A percentile compares a stretch with the other conserved stretches of the same genome.
Evolutionary conservation across 805 yeast genomes (phyloP).

Genomic region (Schwanniomyces polymorphus): DNA sequence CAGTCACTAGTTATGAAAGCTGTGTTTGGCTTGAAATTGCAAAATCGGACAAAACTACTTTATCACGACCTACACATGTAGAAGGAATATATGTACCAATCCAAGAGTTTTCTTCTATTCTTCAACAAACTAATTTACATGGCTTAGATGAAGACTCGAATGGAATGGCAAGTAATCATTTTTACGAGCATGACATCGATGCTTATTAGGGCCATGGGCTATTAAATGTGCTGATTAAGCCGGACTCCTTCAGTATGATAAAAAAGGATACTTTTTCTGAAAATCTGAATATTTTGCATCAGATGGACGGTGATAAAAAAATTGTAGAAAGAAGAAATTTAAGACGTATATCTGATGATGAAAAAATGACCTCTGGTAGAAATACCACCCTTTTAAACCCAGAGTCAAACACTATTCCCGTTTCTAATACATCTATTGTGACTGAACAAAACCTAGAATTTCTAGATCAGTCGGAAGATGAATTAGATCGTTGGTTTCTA

Average conservation of each 20-base stretch:
- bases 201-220: conserved; percentile 4
- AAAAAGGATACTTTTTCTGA: neutral
- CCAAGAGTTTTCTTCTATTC: neutral
- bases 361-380: too few species aligned
- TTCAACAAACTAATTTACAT: neutral
- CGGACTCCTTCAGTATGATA: conserved; percentile 2
- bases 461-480: conserved; percentile 9
- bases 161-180: conserved; percentile 1
- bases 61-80: conserved; percentile 6
- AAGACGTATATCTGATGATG: too few species aligned
- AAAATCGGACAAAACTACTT: conserved; percentile 4
- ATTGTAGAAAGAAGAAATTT: too few species aligned
- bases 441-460: conserved; percentile 3
- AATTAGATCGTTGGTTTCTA: conserved; percentile 13
- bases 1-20: neutral
- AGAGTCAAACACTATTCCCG: conserved; percentile 3
- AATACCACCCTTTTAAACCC: conserved; percentile 3
- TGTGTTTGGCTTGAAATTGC: conserved; percentile 12
- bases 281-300: too few species aligned
- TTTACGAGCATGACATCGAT: conserved; percentile 9
- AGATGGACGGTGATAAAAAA: too few species aligned
- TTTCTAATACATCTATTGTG: conserved; percentile 4
- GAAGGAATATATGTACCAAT: conserved; percentile 7
- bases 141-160: neutral
- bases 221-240: conserved; percentile 3